Conservation (phyloP, 129 eudicot species). For the Artemisia tridentata region DNA sequence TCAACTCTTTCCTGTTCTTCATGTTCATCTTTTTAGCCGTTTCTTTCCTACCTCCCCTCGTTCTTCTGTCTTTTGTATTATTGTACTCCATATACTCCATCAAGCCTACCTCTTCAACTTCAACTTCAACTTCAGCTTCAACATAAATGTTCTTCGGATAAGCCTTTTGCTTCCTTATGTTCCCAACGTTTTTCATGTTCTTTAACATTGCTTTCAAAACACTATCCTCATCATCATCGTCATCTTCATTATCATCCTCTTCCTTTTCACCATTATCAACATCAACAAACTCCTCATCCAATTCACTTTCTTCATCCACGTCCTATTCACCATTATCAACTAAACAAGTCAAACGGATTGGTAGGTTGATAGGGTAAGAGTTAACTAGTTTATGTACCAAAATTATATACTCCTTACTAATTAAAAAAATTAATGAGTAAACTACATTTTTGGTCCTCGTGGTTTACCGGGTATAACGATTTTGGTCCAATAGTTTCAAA, state of each 20-base stretch:
- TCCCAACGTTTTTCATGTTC: slow-evolving; percentile 39
- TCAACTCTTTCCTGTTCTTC: slow-evolving; percentile 34
- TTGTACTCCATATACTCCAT: slow-evolving; percentile 51
- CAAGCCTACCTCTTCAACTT: slow-evolving; percentile 56
- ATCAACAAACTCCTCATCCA: slow-evolving; percentile 42
- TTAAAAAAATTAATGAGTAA: too few relatives aligned
- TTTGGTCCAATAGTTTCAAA: too few relatives aligned
- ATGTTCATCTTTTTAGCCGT: slow-evolving; percentile 40
- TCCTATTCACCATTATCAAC: slow-evolving; percentile 9
- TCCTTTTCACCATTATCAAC: slow-evolving; percentile 26
- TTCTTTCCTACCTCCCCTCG: slow-evolving; percentile 56
- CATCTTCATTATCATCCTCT: not conserved
- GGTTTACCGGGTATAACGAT: too few relatives aligned
- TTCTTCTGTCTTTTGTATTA: slow-evolving; percentile 60
- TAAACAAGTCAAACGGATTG: too few relatives aligned
- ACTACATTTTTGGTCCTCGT: too few relatives aligned
- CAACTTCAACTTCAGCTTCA: slow-evolving; percentile 33
- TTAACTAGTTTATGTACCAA: too few relatives aligned
- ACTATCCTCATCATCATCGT: not conserved
- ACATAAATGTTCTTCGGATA: slow-evolving; percentile 24
- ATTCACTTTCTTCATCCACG: slow-evolving; percentile 36
- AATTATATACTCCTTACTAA: too few relatives aligned
- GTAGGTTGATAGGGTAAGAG: too few relatives aligned
- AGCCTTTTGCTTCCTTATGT: slow-evolving; percentile 31
- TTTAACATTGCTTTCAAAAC: slow-evolving; percentile 64